Conservation (phyloP, 257 asterid species). For the Primulina huaijiensis region DNA sequence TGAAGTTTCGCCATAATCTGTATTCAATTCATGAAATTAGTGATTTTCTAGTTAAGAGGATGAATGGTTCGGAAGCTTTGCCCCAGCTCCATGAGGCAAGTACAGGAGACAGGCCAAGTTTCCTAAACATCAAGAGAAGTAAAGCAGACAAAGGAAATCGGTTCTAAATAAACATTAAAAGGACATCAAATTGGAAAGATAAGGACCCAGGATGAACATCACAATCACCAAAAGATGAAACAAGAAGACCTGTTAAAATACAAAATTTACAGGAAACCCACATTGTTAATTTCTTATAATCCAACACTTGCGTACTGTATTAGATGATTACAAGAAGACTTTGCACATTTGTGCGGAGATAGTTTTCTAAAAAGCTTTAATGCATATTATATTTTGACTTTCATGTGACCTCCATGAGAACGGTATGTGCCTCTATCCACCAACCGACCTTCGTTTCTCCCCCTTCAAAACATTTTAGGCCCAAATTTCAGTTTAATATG, state of each 20-base stretch:
- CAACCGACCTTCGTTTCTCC: too few species aligned
- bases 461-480: too few species aligned
- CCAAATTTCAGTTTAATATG: too few species aligned
- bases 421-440: too few species aligned
- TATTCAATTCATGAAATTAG: constrained; percentile 19
- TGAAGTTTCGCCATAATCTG: constrained; percentile 70
- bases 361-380: too few species aligned
- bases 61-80: neutral
- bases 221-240: neutral
- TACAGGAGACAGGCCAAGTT: neutral
- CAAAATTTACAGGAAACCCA: too few species aligned
- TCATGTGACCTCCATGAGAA: too few species aligned
- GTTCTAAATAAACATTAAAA: neutral
- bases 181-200: neutral
- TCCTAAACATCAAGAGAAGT: neutral
- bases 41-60: neutral
- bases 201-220: neutral
- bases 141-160: neutral
- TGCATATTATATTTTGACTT: too few species aligned
- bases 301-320: too few species aligned
- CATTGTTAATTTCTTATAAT: too few species aligned
- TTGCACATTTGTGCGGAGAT: too few species aligned
- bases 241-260: neutral
- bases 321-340: too few species aligned
- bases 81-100: neutral